Base-by-base conservation (phyloP, 2,329 filamentous ascomycete genomes). In the Trichoderma koningii region DNA sequence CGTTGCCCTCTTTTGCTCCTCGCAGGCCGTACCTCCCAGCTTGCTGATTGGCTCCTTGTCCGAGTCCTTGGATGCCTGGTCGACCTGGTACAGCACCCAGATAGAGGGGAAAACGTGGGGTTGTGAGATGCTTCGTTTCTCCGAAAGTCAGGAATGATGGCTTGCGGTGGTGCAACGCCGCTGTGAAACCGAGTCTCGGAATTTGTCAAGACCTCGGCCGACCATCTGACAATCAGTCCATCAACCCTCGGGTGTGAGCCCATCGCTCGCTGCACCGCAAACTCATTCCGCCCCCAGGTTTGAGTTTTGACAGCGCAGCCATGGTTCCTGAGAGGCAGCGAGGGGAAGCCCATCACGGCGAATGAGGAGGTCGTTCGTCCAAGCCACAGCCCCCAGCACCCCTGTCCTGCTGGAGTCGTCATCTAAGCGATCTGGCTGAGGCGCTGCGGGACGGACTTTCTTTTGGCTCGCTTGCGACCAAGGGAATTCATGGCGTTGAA, bases 251-350 rank as follows among this genome's bases (percentile, higher is more conserved):
- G 28, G 28, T 3, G 34, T 38, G 34, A 38, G 34, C 34, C 34
- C 28, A 44, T 44, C 15, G 15, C 5, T 17, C n/a, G 41, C 30
- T 34, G 41, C 15, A 21, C 23, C 26, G 50, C 59, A 45, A 55
- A 63, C 41, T 53, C 28, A 53, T 52, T 52, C 50, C 50, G 14
- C 19, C 9, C 26, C 7, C 7, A 3, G 23, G 26, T 55, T 62
- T 63, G 59, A 63, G 41, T 63, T 55, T 63, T 55, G 59, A 45
- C 59, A 55, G 48, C 41, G 59, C 48, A n/a, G n/a, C 48, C 59
- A 47, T 51, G 59, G 59, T 63, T 47, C 59, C 59, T 55, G 48
- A 44, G 59, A 63, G 59, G 59, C 50, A 50, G 55, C 38, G 59
- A 60, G 56, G 56, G 59, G 59, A 47, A 47, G 12, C 7, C n/a